Evolutionary conservation across 2,329 filamentous ascomycete species (phyloP), one percentile per base, ranked within the genome.

Genomic region (Clarireedia paspali): DNA sequence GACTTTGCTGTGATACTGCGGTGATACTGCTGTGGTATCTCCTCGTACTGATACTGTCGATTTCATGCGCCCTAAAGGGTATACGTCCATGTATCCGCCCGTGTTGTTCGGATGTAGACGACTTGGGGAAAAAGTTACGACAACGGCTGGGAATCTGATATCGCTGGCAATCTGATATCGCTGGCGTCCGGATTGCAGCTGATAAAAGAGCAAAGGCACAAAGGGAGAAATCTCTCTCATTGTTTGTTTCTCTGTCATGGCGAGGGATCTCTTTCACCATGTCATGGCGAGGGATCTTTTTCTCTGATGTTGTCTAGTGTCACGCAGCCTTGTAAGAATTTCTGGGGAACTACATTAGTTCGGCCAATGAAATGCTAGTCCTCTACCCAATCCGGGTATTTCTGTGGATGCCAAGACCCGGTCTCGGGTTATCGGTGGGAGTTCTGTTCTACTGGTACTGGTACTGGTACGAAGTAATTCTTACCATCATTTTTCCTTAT

Each of bases 281-380:
- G 27, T 30, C 27, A 30, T 9, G 17, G 23, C 9, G 6, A 51
- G 5, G 42, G 23, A 38, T 53, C 10, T 24, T 38, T 47, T 47
- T 14, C 17, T 39, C 50, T 47, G 51, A 53, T 48, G 51, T 53
- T 17, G 51, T 47, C 39, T 53, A 39, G 24, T 47, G 30, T 47
- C 26, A 39, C 23, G 10, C 27, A 30, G 27, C 27, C 17, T 9
- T 10, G 24, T 30, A 39, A 50, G 48, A n/a, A 26, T 34, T 53
- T 34, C 30, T 24, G 30, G 44, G 51, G 51, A 53, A n/a, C 7
- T 47, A 44, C 15, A 48, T 27, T 44, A 53, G 20, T 2, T 40
- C 47, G 51, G 38, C 51, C 51, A 53, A 53, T 53, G 4, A 48
- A 6, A 10, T 17, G 27, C 3, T 1, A 12, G 14, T 38, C 17